Base-by-base conservation (phyloP, 768 basidiomycete genomes). In the Tylopilus plumbeoviolaceoides region DNA sequence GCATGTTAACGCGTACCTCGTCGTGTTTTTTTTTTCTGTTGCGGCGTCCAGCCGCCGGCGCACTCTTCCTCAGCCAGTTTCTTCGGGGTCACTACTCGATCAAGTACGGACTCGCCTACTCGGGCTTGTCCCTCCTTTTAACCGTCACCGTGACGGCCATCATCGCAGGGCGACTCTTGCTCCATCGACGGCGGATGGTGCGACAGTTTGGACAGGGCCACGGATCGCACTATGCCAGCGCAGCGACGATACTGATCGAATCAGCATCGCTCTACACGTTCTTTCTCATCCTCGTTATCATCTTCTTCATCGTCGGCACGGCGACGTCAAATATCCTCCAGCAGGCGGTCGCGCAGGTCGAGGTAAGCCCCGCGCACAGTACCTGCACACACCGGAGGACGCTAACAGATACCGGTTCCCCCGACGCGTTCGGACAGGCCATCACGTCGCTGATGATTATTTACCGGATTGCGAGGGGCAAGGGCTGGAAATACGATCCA, bases 361-460 rank as follows among this genome's bases (percentile, higher is more conserved):
- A 62, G 55, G 61, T 57, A 18, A 54, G 57, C 27, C 14, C 17
- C 23, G 12, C 3, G 14, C 10, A 11, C 23, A 8, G 21, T 30
- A 20, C 23, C 8, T 48, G 42, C 15, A 5, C 27, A 7, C 28
- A 30, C 28, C 28, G 18, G 18, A 23, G 1, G 3, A 17, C 11
- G 31, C 39, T 47, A 27, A 51, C 20, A 30, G 12, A 50, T 9
- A 10, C 15, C 9, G 2, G 46, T 38, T 18, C 10, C n/a, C 21
- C 33, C n/a, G 43, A 46, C 31, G 14, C 7, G 15, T 36, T 47
- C 14, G 14, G 4, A 36, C 14, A 62, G 61, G 14, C 45, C 33
- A 63, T 63, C 28, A 20, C 58, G 6, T 47, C 61, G 1, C n/a
- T 60, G 23, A 25, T 62, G 43, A 63, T 62, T 33, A 54, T 62